Percentiles rank a stretch among this genome's conserved stretches.
Evolutionary conservation across 352 stramenopile genomes (phyloP).

Genomic region (Phytophthora syringae): DNA sequence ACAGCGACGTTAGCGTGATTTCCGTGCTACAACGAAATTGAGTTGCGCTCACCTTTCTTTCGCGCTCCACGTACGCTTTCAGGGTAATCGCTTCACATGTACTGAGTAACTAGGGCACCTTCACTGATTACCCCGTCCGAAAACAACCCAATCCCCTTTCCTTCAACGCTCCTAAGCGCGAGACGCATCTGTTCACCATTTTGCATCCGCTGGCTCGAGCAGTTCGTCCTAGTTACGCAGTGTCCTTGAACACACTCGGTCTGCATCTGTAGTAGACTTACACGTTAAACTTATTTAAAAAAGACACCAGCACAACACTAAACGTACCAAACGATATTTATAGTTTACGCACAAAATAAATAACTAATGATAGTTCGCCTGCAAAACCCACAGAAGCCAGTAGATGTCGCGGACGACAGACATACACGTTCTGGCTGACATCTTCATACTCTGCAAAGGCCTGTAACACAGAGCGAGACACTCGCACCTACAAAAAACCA

Average conservation of each 20-base stretch:
- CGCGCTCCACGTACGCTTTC: neutral
- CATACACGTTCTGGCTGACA: slow-evolving; percentile 2
- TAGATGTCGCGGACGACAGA: neutral
- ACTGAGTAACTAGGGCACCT: slow-evolving; percentile 1
- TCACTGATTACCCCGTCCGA: neutral
- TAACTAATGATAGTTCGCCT: neutral
- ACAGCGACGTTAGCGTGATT: neutral
- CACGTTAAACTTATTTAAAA: no score
- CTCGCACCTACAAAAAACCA: neutral
- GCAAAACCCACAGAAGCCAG: neutral
- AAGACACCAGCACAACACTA: no score
- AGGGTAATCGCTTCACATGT: slow-evolving; percentile 1
- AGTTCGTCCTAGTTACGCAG: neutral
- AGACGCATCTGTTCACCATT: neutral
- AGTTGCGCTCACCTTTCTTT: no score
- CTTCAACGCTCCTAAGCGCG: neutral
- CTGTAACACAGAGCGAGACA: neutral
- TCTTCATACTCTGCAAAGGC: slow-evolving; percentile 6
- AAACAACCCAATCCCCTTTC: slow-evolving; percentile 3
- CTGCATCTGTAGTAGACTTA: neutral
- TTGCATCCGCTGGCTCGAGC: slow-evolving; percentile 10
- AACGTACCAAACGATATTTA: neutral
- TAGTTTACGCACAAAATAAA: neutral
- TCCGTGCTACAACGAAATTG: no score
- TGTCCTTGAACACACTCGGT: slow-evolving; percentile 6